Conservation (phyloP, 2,329 filamentous ascomycete species). For the Emmonsiellopsis sp. region DNA sequence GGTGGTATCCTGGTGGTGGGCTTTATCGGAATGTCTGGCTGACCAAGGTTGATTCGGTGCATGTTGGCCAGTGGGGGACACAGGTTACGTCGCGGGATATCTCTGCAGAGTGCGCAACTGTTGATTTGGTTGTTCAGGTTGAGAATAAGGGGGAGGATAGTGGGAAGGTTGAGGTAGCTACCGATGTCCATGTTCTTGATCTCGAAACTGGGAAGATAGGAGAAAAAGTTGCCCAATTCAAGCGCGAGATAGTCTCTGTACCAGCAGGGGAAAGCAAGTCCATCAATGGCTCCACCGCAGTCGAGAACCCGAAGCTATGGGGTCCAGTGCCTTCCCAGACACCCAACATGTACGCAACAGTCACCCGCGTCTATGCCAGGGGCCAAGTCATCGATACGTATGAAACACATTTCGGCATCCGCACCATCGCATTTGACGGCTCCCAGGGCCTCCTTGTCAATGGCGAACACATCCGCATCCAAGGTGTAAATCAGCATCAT, state of each 20-base stretch:
- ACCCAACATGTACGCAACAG: slow-evolving; percentile 35
- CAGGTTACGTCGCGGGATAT: slow-evolving; percentile 38
- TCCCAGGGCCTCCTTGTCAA: slow-evolving; percentile 41
- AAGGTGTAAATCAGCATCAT: slow-evolving; percentile 45
- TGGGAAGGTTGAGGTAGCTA: slow-evolving; percentile 30
- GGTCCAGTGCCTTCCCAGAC: slow-evolving; percentile 38
- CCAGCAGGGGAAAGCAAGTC: slow-evolving; percentile 23
- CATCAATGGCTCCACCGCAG: slow-evolving; percentile 34
- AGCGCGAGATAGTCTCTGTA: slow-evolving; percentile 24
- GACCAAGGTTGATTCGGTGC: slow-evolving; percentile 37
- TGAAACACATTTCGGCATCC: slow-evolving; percentile 44
- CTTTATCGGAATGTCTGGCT: slow-evolving; percentile 50
- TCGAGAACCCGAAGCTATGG: slow-evolving; percentile 32
- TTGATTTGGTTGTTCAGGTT: slow-evolving; percentile 38
- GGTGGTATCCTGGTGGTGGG: slow-evolving; percentile 49
- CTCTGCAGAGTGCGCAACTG: slow-evolving; percentile 36
- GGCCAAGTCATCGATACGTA: slow-evolving; percentile 34
- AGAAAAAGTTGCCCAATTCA: slow-evolving; percentile 20
- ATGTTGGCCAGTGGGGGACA: slow-evolving; percentile 44
- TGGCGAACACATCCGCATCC: slow-evolving; percentile 35
- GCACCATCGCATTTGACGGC: slow-evolving; percentile 32
- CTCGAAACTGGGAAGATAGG: slow-evolving; percentile 19
- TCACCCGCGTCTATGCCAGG: slow-evolving; percentile 31
- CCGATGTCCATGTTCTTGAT: slow-evolving; percentile 34
- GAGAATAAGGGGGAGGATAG: slow-evolving; percentile 34